A percentile compares a stretch with the other conserved stretches of the same genome.
These are phyloP conservation scores for Beta corolliflora DNA, from an alignment of 179 eudicot genomes.

Conservation along the genomic window DNA sequence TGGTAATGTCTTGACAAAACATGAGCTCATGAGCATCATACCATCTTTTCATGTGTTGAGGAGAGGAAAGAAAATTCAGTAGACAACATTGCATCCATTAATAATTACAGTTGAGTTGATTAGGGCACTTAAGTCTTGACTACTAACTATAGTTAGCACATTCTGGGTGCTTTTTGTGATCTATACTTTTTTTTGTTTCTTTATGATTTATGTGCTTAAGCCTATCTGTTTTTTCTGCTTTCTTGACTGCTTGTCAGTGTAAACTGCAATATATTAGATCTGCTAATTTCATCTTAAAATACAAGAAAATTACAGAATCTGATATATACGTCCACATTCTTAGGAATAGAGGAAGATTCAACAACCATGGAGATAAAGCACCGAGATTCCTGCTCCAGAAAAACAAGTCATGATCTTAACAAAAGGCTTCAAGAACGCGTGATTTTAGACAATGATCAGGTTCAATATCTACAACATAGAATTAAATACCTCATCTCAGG, in stretches of 20 bases:
- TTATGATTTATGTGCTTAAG: not conserved
- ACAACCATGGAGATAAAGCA: constrained; percentile 33
- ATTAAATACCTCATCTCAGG: constrained; percentile 19
- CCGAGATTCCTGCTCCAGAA: constrained; percentile 27
- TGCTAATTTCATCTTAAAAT: too few relatives aligned
- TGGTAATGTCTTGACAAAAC: too few relatives aligned
- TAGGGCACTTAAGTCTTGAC: not conserved
- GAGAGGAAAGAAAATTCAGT: too few relatives aligned
- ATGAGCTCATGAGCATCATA: too few relatives aligned
- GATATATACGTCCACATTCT: not conserved
- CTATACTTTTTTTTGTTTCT: not conserved
- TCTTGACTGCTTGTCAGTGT: not conserved
- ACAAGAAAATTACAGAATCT: not conserved
- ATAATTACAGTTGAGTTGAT: not conserved
- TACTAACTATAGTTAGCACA: not conserved
- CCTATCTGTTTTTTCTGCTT: not conserved
- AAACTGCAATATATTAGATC: not conserved
- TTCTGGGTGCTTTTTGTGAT: constrained; percentile 7
- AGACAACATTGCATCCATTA: too few relatives aligned
- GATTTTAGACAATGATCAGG: constrained; percentile 25
- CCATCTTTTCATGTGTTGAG: too few relatives aligned
- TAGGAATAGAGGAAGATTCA: constrained; percentile 24
- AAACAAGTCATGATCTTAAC: not conserved
- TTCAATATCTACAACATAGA: constrained; percentile 25
- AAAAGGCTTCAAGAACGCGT: constrained; percentile 27